phyloP scores from a whole-genome alignment of 2,329 filamentous ascomycete species.

The Calonectria pseudoreteaudii region DNA sequence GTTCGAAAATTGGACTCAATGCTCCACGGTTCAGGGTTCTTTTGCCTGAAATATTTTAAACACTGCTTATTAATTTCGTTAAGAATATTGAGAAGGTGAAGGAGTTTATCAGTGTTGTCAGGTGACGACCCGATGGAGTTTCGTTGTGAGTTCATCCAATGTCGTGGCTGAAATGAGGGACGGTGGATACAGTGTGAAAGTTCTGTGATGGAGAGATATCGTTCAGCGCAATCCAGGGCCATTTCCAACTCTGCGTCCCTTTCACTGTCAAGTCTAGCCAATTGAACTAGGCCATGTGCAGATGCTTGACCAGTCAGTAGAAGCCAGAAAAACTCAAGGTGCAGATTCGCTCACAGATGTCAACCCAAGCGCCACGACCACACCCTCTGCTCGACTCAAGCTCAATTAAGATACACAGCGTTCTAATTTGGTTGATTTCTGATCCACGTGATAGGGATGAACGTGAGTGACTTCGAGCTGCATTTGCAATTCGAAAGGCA shows the following conservation, averaged over 20 bases:
- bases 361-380: constrained; percentile 17
- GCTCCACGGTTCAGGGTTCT: neutral
- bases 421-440: neutral
- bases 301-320: neutral
- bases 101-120: neutral
- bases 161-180: neutral
- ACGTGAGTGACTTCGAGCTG: neutral
- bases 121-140: neutral
- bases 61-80: neutral
- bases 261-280: neutral
- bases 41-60: neutral
- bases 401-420: constrained; percentile 13
- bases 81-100: neutral
- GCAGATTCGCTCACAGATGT: constrained; percentile 1
- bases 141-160: neutral
- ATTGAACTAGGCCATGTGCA: neutral
- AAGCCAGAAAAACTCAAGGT: neutral
- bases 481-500: neutral
- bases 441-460: neutral
- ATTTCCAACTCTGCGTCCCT: neutral
- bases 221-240: neutral
- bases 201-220: constrained; percentile 1
- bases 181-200: neutral
- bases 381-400: constrained; percentile 2
- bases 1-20: constrained; percentile 5